Conservation (phyloP, 345 rosid species). For the Bruguiera sexangula region DNA sequence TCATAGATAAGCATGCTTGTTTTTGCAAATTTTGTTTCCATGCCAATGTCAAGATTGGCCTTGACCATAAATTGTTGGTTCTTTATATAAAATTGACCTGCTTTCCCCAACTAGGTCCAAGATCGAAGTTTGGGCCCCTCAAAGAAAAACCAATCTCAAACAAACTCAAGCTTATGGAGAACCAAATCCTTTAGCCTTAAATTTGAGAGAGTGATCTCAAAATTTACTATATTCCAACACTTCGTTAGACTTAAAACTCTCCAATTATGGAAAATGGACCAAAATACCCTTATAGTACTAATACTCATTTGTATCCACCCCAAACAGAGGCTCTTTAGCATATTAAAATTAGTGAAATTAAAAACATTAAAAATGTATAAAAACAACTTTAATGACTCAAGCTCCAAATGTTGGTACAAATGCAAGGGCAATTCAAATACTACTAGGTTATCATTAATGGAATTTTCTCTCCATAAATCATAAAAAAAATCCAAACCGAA, state of each 20-base stretch:
- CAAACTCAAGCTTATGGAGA: slow-evolving; percentile 29
- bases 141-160: background rate
- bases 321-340: slow-evolving; percentile 29
- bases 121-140: slow-evolving; percentile 22
- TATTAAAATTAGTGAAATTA: slow-evolving; percentile 4
- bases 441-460: background rate
- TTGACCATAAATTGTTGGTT: no score
- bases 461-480: slow-evolving; percentile 22
- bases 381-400: slow-evolving; percentile 31
- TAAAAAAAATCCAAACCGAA: slow-evolving; percentile 39
- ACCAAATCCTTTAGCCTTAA: slow-evolving; percentile 19
- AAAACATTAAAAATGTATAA: slow-evolving; percentile 22
- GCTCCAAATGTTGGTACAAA: slow-evolving; percentile 8
- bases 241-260: slow-evolving; percentile 29
- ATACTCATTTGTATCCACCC: slow-evolving; percentile 31
- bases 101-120: background rate
- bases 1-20: no score
- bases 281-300: slow-evolving; percentile 13
- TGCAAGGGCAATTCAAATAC: slow-evolving; percentile 22
- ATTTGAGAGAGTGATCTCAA: background rate
- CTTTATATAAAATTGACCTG: no score
- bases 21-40: no score
- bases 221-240: slow-evolving; percentile 30
- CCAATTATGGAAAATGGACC: slow-evolving; percentile 19
- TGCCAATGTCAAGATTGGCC: no score